phyloP scores from a whole-genome alignment of 768 basidiomycete species.

The Lepiota brunneoincarnata region DNA sequence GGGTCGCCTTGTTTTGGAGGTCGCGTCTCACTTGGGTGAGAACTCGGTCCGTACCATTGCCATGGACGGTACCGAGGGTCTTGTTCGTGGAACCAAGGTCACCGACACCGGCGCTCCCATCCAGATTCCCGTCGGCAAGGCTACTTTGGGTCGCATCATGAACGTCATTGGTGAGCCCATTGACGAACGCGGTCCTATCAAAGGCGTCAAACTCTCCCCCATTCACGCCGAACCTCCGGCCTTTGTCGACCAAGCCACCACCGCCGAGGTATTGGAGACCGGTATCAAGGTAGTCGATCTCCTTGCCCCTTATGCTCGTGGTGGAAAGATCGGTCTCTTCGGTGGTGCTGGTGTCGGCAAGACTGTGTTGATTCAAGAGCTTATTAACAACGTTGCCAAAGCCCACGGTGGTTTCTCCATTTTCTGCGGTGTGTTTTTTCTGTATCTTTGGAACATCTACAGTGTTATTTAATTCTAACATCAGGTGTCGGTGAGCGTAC shows the following conservation, averaged over 20 bases:
- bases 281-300: slow-evolving; percentile 99
- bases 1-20: slow-evolving; percentile 98
- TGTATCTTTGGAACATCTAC: not conserved
- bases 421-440: slow-evolving; percentile 74
- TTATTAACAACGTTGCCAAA: slow-evolving; percentile 99
- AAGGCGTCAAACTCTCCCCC: slow-evolving; percentile 86
- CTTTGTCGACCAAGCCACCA: slow-evolving; percentile 98
- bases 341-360: slow-evolving; percentile 99
- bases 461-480: slow-evolving; percentile 9
- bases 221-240: slow-evolving; percentile 98
- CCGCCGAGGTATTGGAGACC: slow-evolving; percentile 97
- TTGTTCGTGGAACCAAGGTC: slow-evolving; percentile 97
- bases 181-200: slow-evolving; percentile 98
- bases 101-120: slow-evolving; percentile 97
- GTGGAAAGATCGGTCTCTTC: slow-evolving; percentile 99
- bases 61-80: slow-evolving; percentile 99
- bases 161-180: slow-evolving; percentile 99
- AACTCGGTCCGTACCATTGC: slow-evolving; percentile 99
- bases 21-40: slow-evolving; percentile 97
- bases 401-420: slow-evolving; percentile 99
- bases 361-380: slow-evolving; percentile 98
- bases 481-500: slow-evolving; percentile 99
- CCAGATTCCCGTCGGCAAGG: slow-evolving; percentile 92
- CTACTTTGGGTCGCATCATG: slow-evolving; percentile 98
- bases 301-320: slow-evolving; percentile 98